A percentile compares a stretch with the other conserved stretches of the same genome.
Evolutionary conservation across 495 filamentous ascomycete genomes (phyloP).

Genomic region (Annulohypoxylon stygium): DNA sequence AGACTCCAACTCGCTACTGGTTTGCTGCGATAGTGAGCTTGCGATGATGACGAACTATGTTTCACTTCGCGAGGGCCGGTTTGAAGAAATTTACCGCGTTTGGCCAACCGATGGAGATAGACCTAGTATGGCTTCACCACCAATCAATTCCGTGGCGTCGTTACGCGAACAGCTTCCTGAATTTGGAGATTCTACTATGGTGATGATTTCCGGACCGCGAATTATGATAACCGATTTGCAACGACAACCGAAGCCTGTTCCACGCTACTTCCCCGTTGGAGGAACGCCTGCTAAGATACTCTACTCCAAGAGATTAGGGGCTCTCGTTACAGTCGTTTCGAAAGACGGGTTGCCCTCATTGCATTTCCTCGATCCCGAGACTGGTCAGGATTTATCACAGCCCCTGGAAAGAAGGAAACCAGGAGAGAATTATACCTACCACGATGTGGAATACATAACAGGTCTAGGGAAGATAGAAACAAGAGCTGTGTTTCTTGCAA

Average conservation of each 20-base stretch:
- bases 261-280: conserved; percentile 61
- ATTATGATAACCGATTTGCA: conserved; percentile 66
- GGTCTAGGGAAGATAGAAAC: conserved; percentile 59
- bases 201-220: conserved; percentile 59
- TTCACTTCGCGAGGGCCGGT: conserved; percentile 1
- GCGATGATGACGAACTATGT: conserved; percentile 39
- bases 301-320: conserved; percentile 64
- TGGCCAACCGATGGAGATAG: conserved; percentile 58
- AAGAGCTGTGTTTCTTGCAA: conserved; percentile 57
- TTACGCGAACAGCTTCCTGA: conserved; percentile 43
- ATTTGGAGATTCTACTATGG: conserved; percentile 48
- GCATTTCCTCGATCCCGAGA: conserved; percentile 63
- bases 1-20: conserved; percentile 35
- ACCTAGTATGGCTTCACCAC: conserved; percentile 43
- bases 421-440: conserved; percentile 23
- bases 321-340: conserved; percentile 66
- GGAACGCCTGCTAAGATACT: conserved; percentile 67
- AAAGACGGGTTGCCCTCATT: conserved; percentile 54
- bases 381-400: conserved; percentile 59
- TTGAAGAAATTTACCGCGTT: conserved; percentile 50
- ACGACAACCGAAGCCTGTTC: conserved; percentile 61
- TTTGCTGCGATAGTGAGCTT: conserved; percentile 48
- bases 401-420: conserved; percentile 53
- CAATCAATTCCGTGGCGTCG: conserved; percentile 52
- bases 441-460: conserved; percentile 52